Evolutionary conservation across 805 yeast species (phyloP).

Genomic region (Ogataea degrootiae): DNA sequence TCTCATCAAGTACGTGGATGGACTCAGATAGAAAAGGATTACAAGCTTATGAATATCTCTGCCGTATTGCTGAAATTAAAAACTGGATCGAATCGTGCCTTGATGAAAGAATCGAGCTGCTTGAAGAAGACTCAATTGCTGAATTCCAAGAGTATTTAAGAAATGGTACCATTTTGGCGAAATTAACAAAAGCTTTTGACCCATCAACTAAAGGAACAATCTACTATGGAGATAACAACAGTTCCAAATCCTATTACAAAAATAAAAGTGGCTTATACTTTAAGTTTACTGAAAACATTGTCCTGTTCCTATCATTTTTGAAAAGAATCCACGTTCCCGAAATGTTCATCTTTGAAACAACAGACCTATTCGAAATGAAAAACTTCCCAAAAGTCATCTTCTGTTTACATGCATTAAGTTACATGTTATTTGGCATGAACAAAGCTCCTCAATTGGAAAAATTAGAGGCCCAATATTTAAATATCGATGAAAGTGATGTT

Average conservation of each 20-base stretch:
- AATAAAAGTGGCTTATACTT: constrained; percentile 53
- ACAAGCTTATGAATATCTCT: constrained; percentile 42
- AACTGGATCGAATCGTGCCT: constrained; percentile 41
- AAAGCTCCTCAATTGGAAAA: constrained; percentile 57
- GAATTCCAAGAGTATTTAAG: constrained; percentile 60
- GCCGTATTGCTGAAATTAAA: constrained; percentile 48
- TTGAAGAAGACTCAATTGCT: constrained; percentile 35
- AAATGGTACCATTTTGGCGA: constrained; percentile 84
- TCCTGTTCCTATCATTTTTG: constrained; percentile 68
- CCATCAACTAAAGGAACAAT: constrained; percentile 58
- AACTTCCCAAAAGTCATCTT: constrained; percentile 91
- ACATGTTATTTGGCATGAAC: constrained; percentile 56
- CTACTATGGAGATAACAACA: constrained; percentile 41
- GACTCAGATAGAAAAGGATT: constrained; percentile 26
- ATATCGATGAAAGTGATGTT: constrained; percentile 66
- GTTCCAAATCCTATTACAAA: constrained; percentile 18
- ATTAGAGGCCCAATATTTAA: constrained; percentile 51
- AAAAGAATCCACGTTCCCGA: constrained; percentile 76
- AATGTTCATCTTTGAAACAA: constrained; percentile 82
- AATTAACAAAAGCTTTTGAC: constrained; percentile 64
- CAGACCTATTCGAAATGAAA: constrained; percentile 88
- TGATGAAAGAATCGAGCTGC: constrained; percentile 20
- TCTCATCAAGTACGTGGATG: constrained; percentile 17
- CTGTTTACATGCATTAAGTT: constrained; percentile 85
- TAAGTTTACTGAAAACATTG: constrained; percentile 90